phyloP scores from a whole-genome alignment of 2,329 filamentous ascomycete genomes.

The Elsinoe ampelina region DNA sequence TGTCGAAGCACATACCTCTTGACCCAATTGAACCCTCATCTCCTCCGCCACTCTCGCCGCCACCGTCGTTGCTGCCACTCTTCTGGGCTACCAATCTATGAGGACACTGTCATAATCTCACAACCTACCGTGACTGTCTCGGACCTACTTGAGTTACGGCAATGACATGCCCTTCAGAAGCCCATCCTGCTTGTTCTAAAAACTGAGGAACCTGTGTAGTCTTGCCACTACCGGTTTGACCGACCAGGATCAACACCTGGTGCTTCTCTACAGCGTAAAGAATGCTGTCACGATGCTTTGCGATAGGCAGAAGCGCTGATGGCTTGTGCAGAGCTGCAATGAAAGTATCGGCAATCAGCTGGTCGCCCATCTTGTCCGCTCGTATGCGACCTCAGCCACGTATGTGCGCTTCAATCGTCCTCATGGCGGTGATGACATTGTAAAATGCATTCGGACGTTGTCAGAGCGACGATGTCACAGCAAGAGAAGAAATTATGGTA shows the following conservation, averaged over 20 bases:
- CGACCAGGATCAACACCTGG: constrained; percentile 79
- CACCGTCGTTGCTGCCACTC: constrained; percentile 85
- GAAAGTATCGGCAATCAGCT: constrained; percentile 32
- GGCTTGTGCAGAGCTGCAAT: constrained; percentile 85
- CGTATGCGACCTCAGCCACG: neutral
- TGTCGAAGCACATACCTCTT: constrained; percentile 44
- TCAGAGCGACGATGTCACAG: too few species aligned
- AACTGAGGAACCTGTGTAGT: constrained; percentile 94
- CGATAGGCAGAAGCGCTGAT: constrained; percentile 72
- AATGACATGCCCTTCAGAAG: constrained; percentile 69
- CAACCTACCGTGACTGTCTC: constrained; percentile 17
- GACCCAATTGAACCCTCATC: constrained; percentile 72
- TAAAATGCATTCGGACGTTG: neutral
- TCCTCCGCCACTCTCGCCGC: constrained; percentile 85
- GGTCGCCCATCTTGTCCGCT: neutral
- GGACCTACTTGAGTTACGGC: constrained; percentile 76
- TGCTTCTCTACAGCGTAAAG: constrained; percentile 79
- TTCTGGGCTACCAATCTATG: constrained; percentile 56
- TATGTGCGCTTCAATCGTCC: too few species aligned
- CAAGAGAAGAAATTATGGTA: too few species aligned
- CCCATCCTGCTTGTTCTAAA: constrained; percentile 82
- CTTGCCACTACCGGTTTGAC: constrained; percentile 90
- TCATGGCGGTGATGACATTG: neutral
- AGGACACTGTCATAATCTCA: constrained; percentile 23
- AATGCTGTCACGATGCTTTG: constrained; percentile 67